Base-by-base conservation (phyloP, 208 protist genomes). In the Blechomonas ayalai region DNA sequence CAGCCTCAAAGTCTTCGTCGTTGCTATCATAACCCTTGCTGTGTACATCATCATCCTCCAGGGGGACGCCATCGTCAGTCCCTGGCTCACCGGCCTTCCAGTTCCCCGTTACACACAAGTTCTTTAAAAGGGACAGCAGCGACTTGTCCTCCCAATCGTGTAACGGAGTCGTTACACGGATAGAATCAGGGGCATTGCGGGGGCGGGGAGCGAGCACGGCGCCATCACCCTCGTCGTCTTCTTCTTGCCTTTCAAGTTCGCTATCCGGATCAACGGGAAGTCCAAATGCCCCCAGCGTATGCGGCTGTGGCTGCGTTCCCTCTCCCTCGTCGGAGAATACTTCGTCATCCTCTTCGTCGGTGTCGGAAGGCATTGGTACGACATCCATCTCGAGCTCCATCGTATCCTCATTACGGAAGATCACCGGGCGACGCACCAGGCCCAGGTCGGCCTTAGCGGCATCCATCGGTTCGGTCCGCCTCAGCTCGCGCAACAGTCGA, bases 81-180 rank as follows among this genome's bases (percentile, higher is more conserved):
- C 38, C 55, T 4, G 24, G 47, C 27, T 89, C 75, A 18, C 54
- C 56, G 3, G 52, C 28, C 5, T 47, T 31, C 95, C 96, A 98
- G 45, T 92, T 75, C 26, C 96, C 96, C 0, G 96, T 98, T 7
- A 98, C 95, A 57, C 95, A 98, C 2, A 94, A 69, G 63, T 97
- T 80, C 49, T 96, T 91, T 31, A 97, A 65, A 6, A 36, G 46
- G 36, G 78, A 74, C 33, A 87, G 59, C 20, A 77, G 36, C 20
- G 34, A n/a, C 34, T 42, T 20, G 50, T 77, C 27, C n/a, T 50
- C 52, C 84, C 85, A 94, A 41, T 77, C 69, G 55, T 83, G 44
- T 9, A 19, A 49, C 2, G 80, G 34, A 22, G 39, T 28, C 55
- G 56, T 67, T 13, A 78, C 41, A 16, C 71, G 73, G 33, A 94